A percentile compares a stretch with the other conserved stretches of the same genome.
These are phyloP conservation scores for Candida ipomoeae DNA, from an alignment of 805 yeast genomes.

Conservation along the genomic window DNA sequence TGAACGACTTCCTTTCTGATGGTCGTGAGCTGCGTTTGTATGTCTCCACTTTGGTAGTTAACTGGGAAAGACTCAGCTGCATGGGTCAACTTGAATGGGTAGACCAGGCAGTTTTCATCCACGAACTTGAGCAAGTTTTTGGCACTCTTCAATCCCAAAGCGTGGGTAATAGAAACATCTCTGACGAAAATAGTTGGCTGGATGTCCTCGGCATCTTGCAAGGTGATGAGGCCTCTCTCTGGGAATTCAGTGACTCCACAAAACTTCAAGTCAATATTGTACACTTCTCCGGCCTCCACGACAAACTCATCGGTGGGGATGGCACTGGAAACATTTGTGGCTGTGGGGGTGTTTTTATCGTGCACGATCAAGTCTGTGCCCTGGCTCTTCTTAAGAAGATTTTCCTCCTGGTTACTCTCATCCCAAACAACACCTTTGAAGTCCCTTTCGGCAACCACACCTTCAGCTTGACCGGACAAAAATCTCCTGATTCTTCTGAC, in stretches of 20 bases:
- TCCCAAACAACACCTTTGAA: conserved; percentile 91
- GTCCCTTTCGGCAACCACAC: conserved; percentile 85
- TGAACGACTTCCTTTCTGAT: conserved; percentile 53
- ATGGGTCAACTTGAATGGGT: conserved; percentile 84
- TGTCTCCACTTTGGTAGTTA: conserved; percentile 29
- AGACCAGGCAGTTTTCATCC: conserved; percentile 76
- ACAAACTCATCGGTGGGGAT: conserved; percentile 70
- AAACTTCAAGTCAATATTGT: conserved; percentile 77
- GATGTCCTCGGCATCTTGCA: conserved; percentile 62
- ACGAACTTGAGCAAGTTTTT: conserved; percentile 65
- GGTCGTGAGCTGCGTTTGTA: conserved; percentile 38
- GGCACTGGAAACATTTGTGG: conserved; percentile 44
- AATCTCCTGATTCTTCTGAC: conserved; percentile 90
- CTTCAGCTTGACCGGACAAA: conserved; percentile 93
- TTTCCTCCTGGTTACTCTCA: conserved; percentile 72
- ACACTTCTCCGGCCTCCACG: conserved; percentile 79
- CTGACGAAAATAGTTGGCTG: conserved; percentile 75
- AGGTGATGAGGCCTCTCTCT: conserved; percentile 64
- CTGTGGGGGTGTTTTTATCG: conserved; percentile 9
- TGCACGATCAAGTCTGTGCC: conserved; percentile 16
- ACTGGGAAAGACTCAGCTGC: conserved; percentile 62
- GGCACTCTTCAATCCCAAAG: conserved; percentile 69
- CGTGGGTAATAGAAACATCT: conserved; percentile 80
- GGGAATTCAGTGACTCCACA: conserved; percentile 54
- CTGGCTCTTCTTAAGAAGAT: conserved; percentile 39